Base-by-base conservation (phyloP, 345 rosid genomes). In the Hibiscus trionum region DNA sequence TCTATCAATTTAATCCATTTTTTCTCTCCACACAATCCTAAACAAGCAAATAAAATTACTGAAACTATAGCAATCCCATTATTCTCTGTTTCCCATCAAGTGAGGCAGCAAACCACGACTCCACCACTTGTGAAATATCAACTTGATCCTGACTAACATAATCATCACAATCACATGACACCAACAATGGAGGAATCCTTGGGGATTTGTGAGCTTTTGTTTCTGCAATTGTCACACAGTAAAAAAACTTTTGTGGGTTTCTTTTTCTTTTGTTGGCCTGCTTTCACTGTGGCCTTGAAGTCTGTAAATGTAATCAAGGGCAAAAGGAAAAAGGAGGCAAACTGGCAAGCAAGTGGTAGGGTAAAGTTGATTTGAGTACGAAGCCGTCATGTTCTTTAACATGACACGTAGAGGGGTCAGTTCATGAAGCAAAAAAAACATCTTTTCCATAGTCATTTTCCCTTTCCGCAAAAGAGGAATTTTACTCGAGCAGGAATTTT, bases 311-410 rank as follows among this genome's bases (percentile, higher is more conserved):
- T n/a, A 35, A 24, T n/a, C 66, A 35, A 62, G 1, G 24, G 11
- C 14, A 8, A 21, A 56, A 56, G 11, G 6, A n/a, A 10, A 21
- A 9, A 19, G 59, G 14, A 21, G 59, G 59, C 59, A 55, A n/a
- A 26, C 59, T 55, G 59, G 59, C 59, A 55, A 21, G 60, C 21
- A 56, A 21, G 60, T 56, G 12, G 11, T 9, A 21, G 27, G 29
- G 29, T 56, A 56, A 56, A 56, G 60, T 11, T 56, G 16, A 72
- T 69, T 21, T 21, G 52, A 75, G 63, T n/a, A 69, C 60, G 61
- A 37, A 21, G 42, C 9, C 24, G 49, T 72, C 27, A 55, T 46
- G 53, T 69, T 53, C 37, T 17, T 33, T 35, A 52, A 69, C 33
- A 29, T 53, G 61, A 31, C 42, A 33, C 10, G 44, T 53, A 29